Base-by-base conservation (phyloP, 2,329 filamentous ascomycete species). In the Aureobasidium sp. region DNA sequence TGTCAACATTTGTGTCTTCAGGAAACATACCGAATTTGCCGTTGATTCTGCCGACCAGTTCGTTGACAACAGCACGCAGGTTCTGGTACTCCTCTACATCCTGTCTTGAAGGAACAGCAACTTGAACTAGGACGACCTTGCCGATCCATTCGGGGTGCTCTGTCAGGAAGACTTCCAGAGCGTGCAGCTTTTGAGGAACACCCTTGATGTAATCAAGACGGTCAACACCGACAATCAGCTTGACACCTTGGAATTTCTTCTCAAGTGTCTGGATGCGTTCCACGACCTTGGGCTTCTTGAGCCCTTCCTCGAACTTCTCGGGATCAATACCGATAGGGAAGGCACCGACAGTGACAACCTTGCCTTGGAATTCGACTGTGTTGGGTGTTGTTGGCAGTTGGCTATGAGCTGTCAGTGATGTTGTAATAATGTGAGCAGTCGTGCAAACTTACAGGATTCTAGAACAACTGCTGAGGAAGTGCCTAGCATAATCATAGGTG, bases 61-160 rank as follows among this genome's bases (percentile, higher is more conserved):
- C 94, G 73, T 97, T 99, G 71, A 97, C 92, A 4, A 96, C 91
- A 22, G 92, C 91, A 31, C 93, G 87, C 39, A 99, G 81, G 71
- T 97, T 97, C 74, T 97, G 93, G 73, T 99, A 97, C 73, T 97
- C 94, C 71, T 97, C 94, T 62, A 97, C 94, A 70, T 97, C 94
- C 72, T 96, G 90, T 65, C 94, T 84, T 64, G 90, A 96, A 3
- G 94, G 94, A 22, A 99, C 91, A 2, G 94, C 94, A 35, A 97
- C 93, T 74, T 97, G 94, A 0, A 97, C 91, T 17, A 99, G 82
- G 3, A 97, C 92, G 24, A 97, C 92, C 75, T 96, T 96, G 68
- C 94, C 94, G 64, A 97, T 93, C 92, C 92, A 97, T 74, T 97
- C 93, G 0, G 94, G 94, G 70, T 99, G 91, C 70, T 97, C 93